Conservation (phyloP, 2,329 filamentous ascomycete genomes). For the Paecilomyces sp. region DNA sequence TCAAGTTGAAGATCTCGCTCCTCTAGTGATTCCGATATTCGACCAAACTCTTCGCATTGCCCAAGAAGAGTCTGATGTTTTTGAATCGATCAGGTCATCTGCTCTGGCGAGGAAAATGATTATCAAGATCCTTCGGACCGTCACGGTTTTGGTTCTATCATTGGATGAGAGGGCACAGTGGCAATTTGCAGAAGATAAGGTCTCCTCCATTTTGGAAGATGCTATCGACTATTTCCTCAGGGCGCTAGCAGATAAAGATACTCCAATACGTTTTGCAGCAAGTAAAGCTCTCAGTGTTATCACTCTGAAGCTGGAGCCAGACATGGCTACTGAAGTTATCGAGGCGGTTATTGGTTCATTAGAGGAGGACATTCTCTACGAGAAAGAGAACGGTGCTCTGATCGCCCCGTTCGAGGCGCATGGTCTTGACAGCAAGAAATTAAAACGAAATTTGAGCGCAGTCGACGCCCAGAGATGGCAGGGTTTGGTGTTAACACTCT, state of each 20-base stretch:
- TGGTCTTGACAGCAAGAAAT: constrained; percentile 27
- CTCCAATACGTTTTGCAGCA: constrained; percentile 79
- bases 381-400: constrained; percentile 38
- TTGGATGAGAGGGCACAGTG: constrained; percentile 37
- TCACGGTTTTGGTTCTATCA: constrained; percentile 58
- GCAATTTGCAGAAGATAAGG: constrained; percentile 20
- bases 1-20: constrained; percentile 66
- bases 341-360: constrained; percentile 71
- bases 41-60: constrained; percentile 55
- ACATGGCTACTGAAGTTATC: constrained; percentile 80
- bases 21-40: constrained; percentile 61
- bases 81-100: constrained; percentile 56
- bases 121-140: constrained; percentile 75
- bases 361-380: constrained; percentile 55
- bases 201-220: constrained; percentile 61
- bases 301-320: constrained; percentile 67
- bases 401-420: constrained; percentile 27
- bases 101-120: constrained; percentile 74
- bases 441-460: constrained; percentile 56
- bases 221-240: constrained; percentile 77
- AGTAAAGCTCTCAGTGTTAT: constrained; percentile 90
- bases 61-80: constrained; percentile 42
- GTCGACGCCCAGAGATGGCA: constrained; percentile 87
- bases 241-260: constrained; percentile 76
- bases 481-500: constrained; percentile 78